Percentiles rank a stretch among this genome's conserved stretches.
phyloP scores from a whole-genome alignment of 2,329 filamentous ascomycete species.

The Fusarium devonianum region DNA sequence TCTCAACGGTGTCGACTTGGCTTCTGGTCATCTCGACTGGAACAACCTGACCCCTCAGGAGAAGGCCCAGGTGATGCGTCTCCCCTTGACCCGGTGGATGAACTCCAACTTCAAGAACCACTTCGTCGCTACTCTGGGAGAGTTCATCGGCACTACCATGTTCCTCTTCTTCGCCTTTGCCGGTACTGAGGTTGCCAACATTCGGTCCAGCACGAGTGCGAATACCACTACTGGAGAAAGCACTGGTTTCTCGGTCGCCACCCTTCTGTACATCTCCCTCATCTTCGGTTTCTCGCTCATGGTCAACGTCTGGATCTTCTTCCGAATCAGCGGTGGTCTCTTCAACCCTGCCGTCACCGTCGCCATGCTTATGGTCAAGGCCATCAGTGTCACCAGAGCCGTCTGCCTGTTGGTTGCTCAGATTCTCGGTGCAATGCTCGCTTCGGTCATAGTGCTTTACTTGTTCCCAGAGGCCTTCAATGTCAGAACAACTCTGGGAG shows the following conservation, averaged over 20 bases:
- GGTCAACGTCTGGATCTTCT: conserved; percentile 63
- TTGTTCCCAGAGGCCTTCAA: conserved; percentile 55
- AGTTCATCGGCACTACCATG: conserved; percentile 53
- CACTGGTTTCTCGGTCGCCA: conserved; percentile 53
- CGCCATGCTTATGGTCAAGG: conserved; percentile 59
- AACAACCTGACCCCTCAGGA: conserved; percentile 49
- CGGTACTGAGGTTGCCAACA: conserved; percentile 51
- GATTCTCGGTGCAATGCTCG: conserved; percentile 55
- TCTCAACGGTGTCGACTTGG: conserved; percentile 25
- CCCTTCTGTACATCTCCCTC: conserved; percentile 52
- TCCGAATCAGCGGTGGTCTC: conserved; percentile 56
- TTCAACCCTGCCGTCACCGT: conserved; percentile 56
- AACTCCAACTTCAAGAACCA: conserved; percentile 55
- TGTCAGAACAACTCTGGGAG: conserved; percentile 51
- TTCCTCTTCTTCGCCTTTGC: conserved; percentile 55
- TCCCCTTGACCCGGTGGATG: conserved; percentile 57
- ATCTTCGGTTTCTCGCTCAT: conserved; percentile 51
- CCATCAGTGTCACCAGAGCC: conserved; percentile 55
- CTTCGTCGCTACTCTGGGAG: conserved; percentile 48
- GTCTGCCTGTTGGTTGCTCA: conserved; percentile 59
- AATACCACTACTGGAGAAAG: conserved; percentile 53
- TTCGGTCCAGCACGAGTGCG: conserved; percentile 43
- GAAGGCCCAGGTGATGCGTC: conserved; percentile 52
- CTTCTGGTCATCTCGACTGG: conserved; percentile 47
- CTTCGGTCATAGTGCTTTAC: conserved; percentile 51